Base-by-base conservation (phyloP, 176 grass and related monocot species). In the Oryza punctata region DNA sequence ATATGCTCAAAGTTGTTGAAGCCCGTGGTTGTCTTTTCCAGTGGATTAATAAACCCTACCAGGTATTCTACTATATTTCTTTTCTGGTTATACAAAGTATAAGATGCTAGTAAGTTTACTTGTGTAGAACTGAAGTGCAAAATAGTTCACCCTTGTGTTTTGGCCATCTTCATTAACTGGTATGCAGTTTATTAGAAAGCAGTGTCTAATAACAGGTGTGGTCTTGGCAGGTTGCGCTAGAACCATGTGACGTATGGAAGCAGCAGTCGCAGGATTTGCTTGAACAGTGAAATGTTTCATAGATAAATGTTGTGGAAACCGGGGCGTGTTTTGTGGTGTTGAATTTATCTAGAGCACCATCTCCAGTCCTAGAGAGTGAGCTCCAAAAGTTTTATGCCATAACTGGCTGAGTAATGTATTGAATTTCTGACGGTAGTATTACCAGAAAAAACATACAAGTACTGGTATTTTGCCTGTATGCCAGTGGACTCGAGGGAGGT, bases 1-100 rank as follows among this genome's bases (percentile, higher is more conserved):
- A 73, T 85, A 85, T 95, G 82, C 63, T 98, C 27, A 82, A 88
- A 88, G 81, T 82, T 23, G 83, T 92, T 0, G 89, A 89, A 85
- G 75, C 76, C 1, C 65, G 93, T 1, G 91, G 96, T 5, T 95
- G 93, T 72, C n/a, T 73, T 33, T 83, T 95, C 72, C 91, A 89
- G 40, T 98, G 96, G 93, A 88, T 88, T 63, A 70, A 87, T 63
- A 98, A 98, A 84, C 93, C 96, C 63, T 93, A 87, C 18, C 89
- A 93, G 92, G 92, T 97, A 89, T 68, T 44, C 0, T 84, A 68
- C 0, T 86, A 68, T 57, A 45, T 14, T 54, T 54, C 24, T 68
- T 19, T 30, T 7, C 44, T 82, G 18, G 21, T 26, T 78, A 12
- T 71, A 13, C 2, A 16, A 32, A 44, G 44, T 43, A 14, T 43